Base-by-base conservation (phyloP, 768 basidiomycete species). In the Trametes cingulata region DNA sequence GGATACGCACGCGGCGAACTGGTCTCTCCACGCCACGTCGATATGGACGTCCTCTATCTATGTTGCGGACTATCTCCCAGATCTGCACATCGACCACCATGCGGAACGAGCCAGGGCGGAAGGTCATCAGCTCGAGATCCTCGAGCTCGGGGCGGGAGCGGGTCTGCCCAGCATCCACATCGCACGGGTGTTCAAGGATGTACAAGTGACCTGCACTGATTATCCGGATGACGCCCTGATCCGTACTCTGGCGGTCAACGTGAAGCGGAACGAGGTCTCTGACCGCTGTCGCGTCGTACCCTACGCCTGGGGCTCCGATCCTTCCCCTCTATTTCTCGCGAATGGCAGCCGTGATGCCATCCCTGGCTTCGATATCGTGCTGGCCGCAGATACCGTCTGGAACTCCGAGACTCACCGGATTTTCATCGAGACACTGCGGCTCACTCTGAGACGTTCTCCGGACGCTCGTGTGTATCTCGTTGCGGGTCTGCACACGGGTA, bases 341-440 rank as follows among this genome's bases (percentile, higher is more conserved):
- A 62, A 57, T 25, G 63, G 54, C 36, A 43, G 42, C 10, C 53
- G 55, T 8, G 22, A 27, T 9, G 15, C 40, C 0, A 9, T 15
- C 6, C 39, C 47, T 27, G 73, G 75, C 15, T 88, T 88, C 69
- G 88, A 92, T 66, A 60, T 89, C 40, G 74, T 92, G 33, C 61
- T 91, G 22, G 88, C 89, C 0, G 86, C 90, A 13, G 91, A 92
- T 67, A 91, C 89, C 29, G 73, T 93, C 1, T 92, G 90, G 91
- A 88, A 91, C 67, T 71, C 86, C 3, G 83, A 84, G 22, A 63
- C 80, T 3, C 90, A 91, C 64, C 62, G 49, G 0, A 63, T 78
- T 10, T 84, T 90, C 53, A 72, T 89, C 37, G 69, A 78, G 6
- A 80, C 86, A 3, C 73, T 92, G 15, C 72, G 72, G 43, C 56